Evolutionary conservation across 1,139 yeast species (phyloP).

Genomic region (Candida sojae): DNA sequence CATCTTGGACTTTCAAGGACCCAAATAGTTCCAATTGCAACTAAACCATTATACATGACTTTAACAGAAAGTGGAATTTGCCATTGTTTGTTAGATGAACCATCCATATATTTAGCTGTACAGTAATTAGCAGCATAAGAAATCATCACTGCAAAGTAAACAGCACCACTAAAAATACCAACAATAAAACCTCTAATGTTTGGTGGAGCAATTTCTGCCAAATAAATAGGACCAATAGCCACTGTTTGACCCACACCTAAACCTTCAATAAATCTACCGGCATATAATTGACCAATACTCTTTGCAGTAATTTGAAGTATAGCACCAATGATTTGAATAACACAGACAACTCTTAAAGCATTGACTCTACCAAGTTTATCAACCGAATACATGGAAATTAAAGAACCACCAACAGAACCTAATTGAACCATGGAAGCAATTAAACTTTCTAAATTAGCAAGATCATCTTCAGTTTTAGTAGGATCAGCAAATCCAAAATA

Average conservation of each 20-base stretch:
- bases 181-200: constrained; percentile 52
- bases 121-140: constrained; percentile 2
- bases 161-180: constrained; percentile 55
- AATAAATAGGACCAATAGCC: constrained; percentile 51
- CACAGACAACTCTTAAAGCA: constrained; percentile 47
- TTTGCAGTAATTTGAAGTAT: constrained; percentile 49
- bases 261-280: constrained; percentile 57
- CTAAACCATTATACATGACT: not conserved
- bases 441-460: constrained; percentile 53
- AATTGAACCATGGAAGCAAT: constrained; percentile 64
- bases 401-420: constrained; percentile 59
- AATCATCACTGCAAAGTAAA: constrained; percentile 35
- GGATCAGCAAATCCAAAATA: constrained; percentile 48
- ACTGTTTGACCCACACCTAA: constrained; percentile 60
- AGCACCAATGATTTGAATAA: constrained; percentile 48
- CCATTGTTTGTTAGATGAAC: not conserved
- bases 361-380: constrained; percentile 58
- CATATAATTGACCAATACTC: constrained; percentile 50
- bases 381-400: constrained; percentile 45
- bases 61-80: not conserved
- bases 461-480: constrained; percentile 28
- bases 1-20: constrained; percentile 40
- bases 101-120: constrained; percentile 1
- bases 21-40: not conserved
- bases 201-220: constrained; percentile 35